Evolutionary conservation across 2,329 filamentous ascomycete genomes (phyloP).

Genomic region (Penicillium sp.): DNA sequence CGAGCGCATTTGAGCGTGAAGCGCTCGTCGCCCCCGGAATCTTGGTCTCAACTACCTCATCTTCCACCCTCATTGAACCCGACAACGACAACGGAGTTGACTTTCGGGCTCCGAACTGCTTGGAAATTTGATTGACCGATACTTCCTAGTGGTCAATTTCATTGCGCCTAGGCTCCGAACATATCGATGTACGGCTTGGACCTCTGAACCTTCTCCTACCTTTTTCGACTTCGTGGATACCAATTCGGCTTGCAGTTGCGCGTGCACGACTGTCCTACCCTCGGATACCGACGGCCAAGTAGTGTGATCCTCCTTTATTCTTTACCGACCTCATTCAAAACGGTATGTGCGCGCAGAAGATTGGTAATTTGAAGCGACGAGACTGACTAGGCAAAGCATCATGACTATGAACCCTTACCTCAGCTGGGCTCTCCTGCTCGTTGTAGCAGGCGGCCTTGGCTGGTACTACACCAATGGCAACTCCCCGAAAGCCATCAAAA

Average conservation of each 20-base stretch:
- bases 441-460: slow-evolving; percentile 42
- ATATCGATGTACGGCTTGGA: slow-evolving; percentile 10
- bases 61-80: not conserved
- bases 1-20: not conserved
- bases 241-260: slow-evolving; percentile 8
- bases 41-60: slow-evolving; percentile 1
- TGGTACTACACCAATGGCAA: slow-evolving; percentile 44
- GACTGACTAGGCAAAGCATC: slow-evolving; percentile 13
- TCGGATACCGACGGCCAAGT: not conserved
- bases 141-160: not conserved
- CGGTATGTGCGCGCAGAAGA: slow-evolving; percentile 10
- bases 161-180: not conserved
- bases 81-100: not conserved
- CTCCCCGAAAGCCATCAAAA: slow-evolving; percentile 30
- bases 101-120: not conserved
- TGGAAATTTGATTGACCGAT: not conserved
- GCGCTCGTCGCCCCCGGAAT: slow-evolving; percentile 2
- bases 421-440: slow-evolving; percentile 46
- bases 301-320: not conserved
- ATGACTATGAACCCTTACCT: slow-evolving; percentile 46
- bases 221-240: slow-evolving; percentile 8
- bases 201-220: slow-evolving; percentile 3
- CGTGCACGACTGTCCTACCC: slow-evolving; percentile 12
- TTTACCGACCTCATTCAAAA: not conserved
- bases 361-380: not conserved